A percentile compares a stretch with the other conserved stretches of the same genome.
Evolutionary conservation across 495 filamentous ascomycete genomes (phyloP).

Genomic region (Aeminium ludgeri): DNA sequence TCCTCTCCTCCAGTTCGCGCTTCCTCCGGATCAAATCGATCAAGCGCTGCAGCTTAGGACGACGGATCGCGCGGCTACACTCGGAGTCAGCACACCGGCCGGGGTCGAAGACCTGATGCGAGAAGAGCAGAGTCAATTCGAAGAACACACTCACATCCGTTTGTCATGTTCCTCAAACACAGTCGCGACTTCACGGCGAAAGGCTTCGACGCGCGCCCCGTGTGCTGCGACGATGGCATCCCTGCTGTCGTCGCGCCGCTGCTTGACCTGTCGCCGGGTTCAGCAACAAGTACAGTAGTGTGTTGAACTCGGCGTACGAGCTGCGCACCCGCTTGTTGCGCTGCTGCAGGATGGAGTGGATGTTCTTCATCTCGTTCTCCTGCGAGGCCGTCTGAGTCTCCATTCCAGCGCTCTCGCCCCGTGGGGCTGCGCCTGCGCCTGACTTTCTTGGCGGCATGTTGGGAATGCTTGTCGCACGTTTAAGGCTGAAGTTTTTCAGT

Average conservation of each 20-base stretch:
- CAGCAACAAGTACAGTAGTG: not conserved
- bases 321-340: too few species aligned
- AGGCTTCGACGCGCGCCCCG: not conserved
- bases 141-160: not conserved
- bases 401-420: too few species aligned
- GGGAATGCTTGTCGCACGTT: too few species aligned
- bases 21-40: not conserved
- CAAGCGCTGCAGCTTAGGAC: not conserved
- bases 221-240: not conserved
- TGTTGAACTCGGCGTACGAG: too few species aligned
- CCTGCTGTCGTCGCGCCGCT: not conserved
- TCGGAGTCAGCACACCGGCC: too few species aligned
- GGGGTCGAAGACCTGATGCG: not conserved
- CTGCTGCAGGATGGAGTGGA: too few species aligned
- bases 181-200: not conserved
- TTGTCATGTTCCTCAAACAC: not conserved
- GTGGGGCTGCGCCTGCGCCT: too few species aligned
- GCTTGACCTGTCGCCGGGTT: not conserved
- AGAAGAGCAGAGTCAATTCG: not conserved
- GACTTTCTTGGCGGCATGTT: too few species aligned
- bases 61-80: not conserved
- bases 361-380: too few species aligned
- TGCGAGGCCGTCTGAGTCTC: too few species aligned
- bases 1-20: not conserved
- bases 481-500: too few species aligned